Conservation (phyloP, 768 basidiomycete genomes). For the Mycena olivaceomarginata region DNA sequence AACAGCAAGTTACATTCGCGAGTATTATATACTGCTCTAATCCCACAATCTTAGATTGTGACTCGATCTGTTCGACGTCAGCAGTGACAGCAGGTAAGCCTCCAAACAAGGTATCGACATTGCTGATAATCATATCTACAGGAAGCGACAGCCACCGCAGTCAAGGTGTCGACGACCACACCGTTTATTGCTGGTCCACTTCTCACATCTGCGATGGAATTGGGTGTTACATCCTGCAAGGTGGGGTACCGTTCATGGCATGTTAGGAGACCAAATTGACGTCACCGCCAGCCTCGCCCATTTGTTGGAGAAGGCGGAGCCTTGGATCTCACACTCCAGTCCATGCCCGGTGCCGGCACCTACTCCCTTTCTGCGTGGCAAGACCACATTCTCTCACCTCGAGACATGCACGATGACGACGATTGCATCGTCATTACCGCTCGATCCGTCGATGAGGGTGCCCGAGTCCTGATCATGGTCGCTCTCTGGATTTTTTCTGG, state of each 20-base stretch:
- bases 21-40: too few relatives aligned
- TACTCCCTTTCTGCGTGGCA: conserved; percentile 7
- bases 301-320: background rate
- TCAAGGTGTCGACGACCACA: background rate
- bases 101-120: too few relatives aligned
- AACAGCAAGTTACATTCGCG: too few relatives aligned
- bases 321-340: conserved; percentile 15
- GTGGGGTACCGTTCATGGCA: background rate
- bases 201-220: conserved; percentile 11
- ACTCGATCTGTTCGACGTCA: too few relatives aligned
- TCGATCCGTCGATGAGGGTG: background rate
- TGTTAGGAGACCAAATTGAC: background rate
- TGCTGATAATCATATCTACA: background rate
- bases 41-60: too few relatives aligned
- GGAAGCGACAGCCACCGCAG: background rate
- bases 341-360: conserved; percentile 1
- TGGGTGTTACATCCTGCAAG: background rate
- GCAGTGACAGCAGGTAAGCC: too few relatives aligned
- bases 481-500: conserved; percentile 7
- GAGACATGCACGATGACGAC: background rate
- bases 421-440: background rate
- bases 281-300: background rate
- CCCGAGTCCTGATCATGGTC: too few relatives aligned
- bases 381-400: background rate
- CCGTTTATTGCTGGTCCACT: conserved; percentile 6